Percentiles rank a stretch among this genome's conserved stretches.
Evolutionary conservation across 176 grass and related monocot species (phyloP).

Genomic region (Oryza meyeriana): DNA sequence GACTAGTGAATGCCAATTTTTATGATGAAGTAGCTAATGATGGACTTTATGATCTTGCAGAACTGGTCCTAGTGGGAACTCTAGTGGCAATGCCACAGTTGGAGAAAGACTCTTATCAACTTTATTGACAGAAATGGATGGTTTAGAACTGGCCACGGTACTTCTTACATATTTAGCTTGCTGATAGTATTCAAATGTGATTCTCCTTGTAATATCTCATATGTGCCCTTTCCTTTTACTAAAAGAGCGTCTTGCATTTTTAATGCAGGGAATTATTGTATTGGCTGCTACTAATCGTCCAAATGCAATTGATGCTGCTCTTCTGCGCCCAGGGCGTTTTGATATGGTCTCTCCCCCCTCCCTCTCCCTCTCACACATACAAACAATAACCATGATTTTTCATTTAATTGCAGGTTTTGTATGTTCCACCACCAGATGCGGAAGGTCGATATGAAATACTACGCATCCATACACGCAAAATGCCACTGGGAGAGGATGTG

Average conservation of each 20-base stretch:
- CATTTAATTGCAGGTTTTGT: slow-evolving; percentile 59
- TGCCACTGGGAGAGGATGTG: slow-evolving; percentile 71
- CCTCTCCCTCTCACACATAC: background rate
- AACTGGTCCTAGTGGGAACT: slow-evolving; percentile 46
- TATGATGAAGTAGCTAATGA: background rate
- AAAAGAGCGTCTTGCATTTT: background rate
- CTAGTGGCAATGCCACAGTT: slow-evolving; percentile 58
- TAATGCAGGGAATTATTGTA: slow-evolving; percentile 76
- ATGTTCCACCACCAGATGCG: slow-evolving; percentile 63
- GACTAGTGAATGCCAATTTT: background rate
- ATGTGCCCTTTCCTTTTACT: background rate
- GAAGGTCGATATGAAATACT: slow-evolving; percentile 78
- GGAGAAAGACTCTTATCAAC: slow-evolving; percentile 86
- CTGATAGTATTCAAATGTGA: slow-evolving; percentile 20
- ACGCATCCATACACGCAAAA: slow-evolving; percentile 67
- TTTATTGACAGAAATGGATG: slow-evolving; percentile 96
- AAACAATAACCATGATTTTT: background rate
- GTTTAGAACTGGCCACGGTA: slow-evolving; percentile 74
- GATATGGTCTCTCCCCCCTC: slow-evolving; percentile 48
- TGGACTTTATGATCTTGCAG: slow-evolving; percentile 38
- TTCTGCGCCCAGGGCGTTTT: slow-evolving; percentile 76
- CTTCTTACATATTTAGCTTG: slow-evolving; percentile 1
- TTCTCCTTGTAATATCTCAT: background rate
- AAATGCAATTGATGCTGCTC: slow-evolving; percentile 81
- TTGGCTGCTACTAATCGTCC: slow-evolving; percentile 83